Conservation (phyloP, 345 rosid species). For the Eucalyptus globulus region DNA sequence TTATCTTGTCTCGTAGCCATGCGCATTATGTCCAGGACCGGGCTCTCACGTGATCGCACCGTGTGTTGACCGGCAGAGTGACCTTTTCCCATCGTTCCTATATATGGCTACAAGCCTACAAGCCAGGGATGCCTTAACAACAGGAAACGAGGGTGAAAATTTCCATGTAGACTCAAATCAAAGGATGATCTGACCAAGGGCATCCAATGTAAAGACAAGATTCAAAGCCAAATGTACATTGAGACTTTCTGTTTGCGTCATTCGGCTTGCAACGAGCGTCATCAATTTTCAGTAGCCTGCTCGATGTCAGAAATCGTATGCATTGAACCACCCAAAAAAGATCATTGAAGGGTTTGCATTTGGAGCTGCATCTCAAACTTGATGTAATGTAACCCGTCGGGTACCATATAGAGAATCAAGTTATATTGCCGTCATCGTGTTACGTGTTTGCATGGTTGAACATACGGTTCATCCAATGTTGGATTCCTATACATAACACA, state of each 20-base stretch:
- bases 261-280: background rate
- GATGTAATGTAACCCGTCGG: background rate
- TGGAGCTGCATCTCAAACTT: background rate
- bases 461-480: background rate
- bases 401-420: background rate
- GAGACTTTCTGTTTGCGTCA: background rate
- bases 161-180: background rate
- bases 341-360: background rate
- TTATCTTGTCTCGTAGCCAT: background rate
- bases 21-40: background rate
- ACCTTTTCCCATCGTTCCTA: background rate
- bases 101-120: background rate
- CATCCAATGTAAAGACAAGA: background rate
- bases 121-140: background rate
- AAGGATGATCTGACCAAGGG: background rate
- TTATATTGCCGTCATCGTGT: background rate
- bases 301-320: background rate
- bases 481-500: background rate
- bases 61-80: background rate
- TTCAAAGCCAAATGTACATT: background rate
- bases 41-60: background rate
- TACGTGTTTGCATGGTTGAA: background rate
- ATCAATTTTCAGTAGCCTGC: background rate
- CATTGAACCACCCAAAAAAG: background rate
- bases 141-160: background rate